These are phyloP conservation scores for Ulvella scutata DNA, from an alignment of 139 green algal species.

Conservation along the genomic window DNA sequence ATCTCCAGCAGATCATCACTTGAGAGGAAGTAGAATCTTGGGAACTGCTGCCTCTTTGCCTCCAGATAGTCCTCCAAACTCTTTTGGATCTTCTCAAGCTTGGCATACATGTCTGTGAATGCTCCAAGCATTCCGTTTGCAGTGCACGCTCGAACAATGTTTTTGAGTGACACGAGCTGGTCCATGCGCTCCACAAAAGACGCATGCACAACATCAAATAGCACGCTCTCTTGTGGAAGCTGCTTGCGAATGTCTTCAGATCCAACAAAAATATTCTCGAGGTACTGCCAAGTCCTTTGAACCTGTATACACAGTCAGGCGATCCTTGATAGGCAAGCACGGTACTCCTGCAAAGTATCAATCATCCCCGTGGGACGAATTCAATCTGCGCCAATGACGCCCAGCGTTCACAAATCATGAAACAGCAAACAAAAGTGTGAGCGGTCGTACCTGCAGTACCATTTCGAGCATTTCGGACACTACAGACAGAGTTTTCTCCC, in stretches of 20 bases:
- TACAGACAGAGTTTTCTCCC: slow-evolving; percentile 57
- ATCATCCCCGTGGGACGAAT: too few relatives aligned
- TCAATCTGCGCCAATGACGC: too few relatives aligned
- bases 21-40: slow-evolving; percentile 85
- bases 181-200: slow-evolving; percentile 43
- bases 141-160: slow-evolving; percentile 34
- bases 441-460: slow-evolving; percentile 36
- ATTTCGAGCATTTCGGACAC: slow-evolving; percentile 71
- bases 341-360: too few relatives aligned
- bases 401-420: background rate
- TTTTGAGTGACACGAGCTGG: slow-evolving; percentile 17
- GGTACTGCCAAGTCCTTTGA: slow-evolving; percentile 77
- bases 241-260: slow-evolving; percentile 81
- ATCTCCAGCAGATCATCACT: slow-evolving; percentile 79
- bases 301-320: slow-evolving; percentile 26
- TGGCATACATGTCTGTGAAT: slow-evolving; percentile 66
- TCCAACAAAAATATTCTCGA: slow-evolving; percentile 87
- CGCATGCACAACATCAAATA: slow-evolving; percentile 32
- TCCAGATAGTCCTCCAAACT: slow-evolving; percentile 78
- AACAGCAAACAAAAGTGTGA: background rate
- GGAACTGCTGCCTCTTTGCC: slow-evolving; percentile 76
- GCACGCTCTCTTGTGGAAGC: slow-evolving; percentile 32
- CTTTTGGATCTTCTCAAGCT: slow-evolving; percentile 82
- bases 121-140: slow-evolving; percentile 34
- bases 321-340: background rate